Evolutionary conservation across 768 basidiomycete genomes (phyloP).

Genomic region (Phallus indusiatus): DNA sequence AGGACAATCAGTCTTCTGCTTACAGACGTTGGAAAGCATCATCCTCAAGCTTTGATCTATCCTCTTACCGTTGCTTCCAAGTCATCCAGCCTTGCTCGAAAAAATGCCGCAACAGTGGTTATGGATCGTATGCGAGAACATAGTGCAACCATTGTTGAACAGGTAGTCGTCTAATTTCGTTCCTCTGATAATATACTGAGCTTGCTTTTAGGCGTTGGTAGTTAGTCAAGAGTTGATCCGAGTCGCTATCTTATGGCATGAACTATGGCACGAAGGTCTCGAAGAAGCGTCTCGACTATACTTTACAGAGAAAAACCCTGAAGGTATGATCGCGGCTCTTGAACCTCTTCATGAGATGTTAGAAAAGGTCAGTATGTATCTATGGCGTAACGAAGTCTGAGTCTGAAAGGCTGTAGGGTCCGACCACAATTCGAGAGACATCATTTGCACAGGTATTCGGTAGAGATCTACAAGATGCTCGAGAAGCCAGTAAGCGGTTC

Average conservation of each 20-base stretch:
- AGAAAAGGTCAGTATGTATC: constrained; percentile 50
- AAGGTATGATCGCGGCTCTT: constrained; percentile 90
- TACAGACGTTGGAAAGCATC: constrained; percentile 88
- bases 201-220: constrained; percentile 50
- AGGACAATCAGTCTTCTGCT: constrained; percentile 83
- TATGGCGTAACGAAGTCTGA: background rate
- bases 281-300: constrained; percentile 96
- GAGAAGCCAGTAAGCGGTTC: constrained; percentile 84
- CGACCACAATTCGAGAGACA: constrained; percentile 87
- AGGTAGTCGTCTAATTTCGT: constrained; percentile 35
- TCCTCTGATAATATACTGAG: background rate
- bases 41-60: constrained; percentile 96
- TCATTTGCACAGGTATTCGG: constrained; percentile 94
- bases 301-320: constrained; percentile 94
- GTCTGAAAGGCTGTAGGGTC: constrained; percentile 49
- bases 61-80: constrained; percentile 93
- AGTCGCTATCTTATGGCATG: constrained; percentile 97
- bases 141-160: constrained; percentile 76
- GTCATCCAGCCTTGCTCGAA: constrained; percentile 77
- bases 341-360: constrained; percentile 91
- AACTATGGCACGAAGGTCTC: constrained; percentile 96
- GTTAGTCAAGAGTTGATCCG: constrained; percentile 94
- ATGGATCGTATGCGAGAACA: constrained; percentile 94
- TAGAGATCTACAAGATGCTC: constrained; percentile 83
- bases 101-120: constrained; percentile 73